Evolutionary conservation across 805 yeast genomes (phyloP).

Genomic region (Yueomyces sinensis): DNA sequence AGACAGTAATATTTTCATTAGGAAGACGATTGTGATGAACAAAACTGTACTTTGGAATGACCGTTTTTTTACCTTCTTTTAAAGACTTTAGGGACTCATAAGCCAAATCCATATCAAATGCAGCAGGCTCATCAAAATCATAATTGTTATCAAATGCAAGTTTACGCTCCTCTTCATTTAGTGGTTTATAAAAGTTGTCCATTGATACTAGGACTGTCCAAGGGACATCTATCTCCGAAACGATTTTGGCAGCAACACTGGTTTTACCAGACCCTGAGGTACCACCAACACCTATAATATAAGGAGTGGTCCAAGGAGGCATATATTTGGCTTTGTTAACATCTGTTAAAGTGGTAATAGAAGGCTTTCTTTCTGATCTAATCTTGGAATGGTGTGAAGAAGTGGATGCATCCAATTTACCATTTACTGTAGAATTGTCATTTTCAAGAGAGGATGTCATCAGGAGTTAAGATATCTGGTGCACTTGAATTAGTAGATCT

Average conservation of each 20-base stretch:
- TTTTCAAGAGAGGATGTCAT: too few species aligned
- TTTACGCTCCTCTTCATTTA: constrained; percentile 45
- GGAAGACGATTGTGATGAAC: constrained; percentile 47
- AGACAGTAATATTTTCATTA: constrained; percentile 55
- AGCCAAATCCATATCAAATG: constrained; percentile 67
- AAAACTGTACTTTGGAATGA: constrained; percentile 63
- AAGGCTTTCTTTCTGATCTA: background rate
- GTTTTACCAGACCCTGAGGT: constrained; percentile 89
- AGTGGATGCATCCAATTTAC: too few species aligned
- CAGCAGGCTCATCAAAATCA: constrained; percentile 82
- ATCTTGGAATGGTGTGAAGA: background rate
- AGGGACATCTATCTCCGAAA: constrained; percentile 69
- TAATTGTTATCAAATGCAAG: constrained; percentile 56
- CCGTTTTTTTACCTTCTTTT: constrained; percentile 55
- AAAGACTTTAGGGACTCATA: constrained; percentile 48
- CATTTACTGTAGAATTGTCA: too few species aligned
- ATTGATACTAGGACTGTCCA: constrained; percentile 86
- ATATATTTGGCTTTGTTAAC: constrained; percentile 26
- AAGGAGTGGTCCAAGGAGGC: constrained; percentile 87
- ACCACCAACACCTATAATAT: constrained; percentile 80
- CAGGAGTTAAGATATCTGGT: too few species aligned
- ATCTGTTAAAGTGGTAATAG: constrained; percentile 2
- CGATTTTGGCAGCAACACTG: constrained; percentile 73
- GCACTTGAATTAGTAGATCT: too few species aligned
- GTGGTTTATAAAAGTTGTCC: constrained; percentile 82